These are phyloP conservation scores for Spinellus fusiger DNA, from an alignment of 192 early-diverging fungal species.

Conservation along the genomic window DNA sequence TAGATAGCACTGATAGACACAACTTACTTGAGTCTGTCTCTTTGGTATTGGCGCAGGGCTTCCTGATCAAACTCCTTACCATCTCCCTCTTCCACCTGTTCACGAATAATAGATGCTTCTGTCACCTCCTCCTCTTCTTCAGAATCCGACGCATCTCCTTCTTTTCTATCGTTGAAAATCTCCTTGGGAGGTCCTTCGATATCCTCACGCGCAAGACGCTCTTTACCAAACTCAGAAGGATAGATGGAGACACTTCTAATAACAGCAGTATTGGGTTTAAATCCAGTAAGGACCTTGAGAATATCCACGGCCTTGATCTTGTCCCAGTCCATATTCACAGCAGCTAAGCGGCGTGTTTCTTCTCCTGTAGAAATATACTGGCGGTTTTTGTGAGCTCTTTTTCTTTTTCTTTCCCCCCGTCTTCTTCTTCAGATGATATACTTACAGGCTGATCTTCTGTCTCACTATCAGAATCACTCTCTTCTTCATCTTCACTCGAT, in stretches of 20 bases:
- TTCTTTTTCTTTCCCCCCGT: neutral
- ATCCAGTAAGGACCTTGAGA: slow-evolving; percentile 77
- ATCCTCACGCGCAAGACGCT: slow-evolving; percentile 63
- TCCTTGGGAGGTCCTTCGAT: slow-evolving; percentile 71
- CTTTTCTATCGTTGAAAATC: slow-evolving; percentile 49
- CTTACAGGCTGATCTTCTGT: slow-evolving; percentile 22
- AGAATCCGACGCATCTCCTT: slow-evolving; percentile 14
- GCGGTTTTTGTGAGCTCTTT: neutral
- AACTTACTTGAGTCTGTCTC: slow-evolving; percentile 69
- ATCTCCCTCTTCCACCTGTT: slow-evolving; percentile 52
- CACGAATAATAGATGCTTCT: slow-evolving; percentile 37
- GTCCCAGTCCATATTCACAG: slow-evolving; percentile 95
- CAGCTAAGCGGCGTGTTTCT: slow-evolving; percentile 71
- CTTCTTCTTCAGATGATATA: neutral
- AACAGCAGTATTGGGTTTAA: slow-evolving; percentile 68
- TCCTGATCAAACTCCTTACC: slow-evolving; percentile 79
- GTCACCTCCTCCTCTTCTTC: slow-evolving; percentile 39
- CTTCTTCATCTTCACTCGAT: slow-evolving; percentile 40
- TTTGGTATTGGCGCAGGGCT: slow-evolving; percentile 83
- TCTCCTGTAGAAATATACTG: slow-evolving; percentile 50
- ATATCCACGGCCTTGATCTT: slow-evolving; percentile 84
- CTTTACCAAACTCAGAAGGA: slow-evolving; percentile 84
- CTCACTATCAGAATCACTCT: slow-evolving; percentile 41
- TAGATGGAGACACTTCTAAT: slow-evolving; percentile 80
- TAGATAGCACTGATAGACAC: neutral